Evolutionary conservation across 441 rosid genomes (phyloP).

Genomic region (Adansonia madagascariensis): DNA sequence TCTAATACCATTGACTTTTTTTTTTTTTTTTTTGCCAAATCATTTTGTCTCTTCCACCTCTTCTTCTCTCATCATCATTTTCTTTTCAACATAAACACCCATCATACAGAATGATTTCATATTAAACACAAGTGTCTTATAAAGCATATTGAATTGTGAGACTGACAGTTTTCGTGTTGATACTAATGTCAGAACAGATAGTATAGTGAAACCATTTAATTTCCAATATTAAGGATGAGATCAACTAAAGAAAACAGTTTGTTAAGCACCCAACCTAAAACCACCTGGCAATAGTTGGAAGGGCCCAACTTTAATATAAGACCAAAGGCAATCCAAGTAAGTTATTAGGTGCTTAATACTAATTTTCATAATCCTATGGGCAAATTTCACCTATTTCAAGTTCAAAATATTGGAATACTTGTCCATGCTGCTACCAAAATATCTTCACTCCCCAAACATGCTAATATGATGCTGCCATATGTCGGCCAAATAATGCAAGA

Average conservation of each 20-base stretch:
- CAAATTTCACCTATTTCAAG: constrained; percentile 1
- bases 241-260: not conserved
- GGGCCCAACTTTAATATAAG: no score
- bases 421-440: not conserved
- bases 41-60: not conserved
- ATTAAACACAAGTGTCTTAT: constrained; percentile 1
- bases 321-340: not conserved
- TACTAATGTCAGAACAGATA: not conserved
- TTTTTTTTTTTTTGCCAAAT: not conserved
- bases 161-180: not conserved
- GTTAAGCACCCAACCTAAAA: no score
- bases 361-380: not conserved
- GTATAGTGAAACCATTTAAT: constrained; percentile 4
- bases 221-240: not conserved
- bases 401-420: not conserved
- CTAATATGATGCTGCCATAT: constrained; percentile 11
- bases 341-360: not conserved
- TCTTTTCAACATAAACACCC: constrained; percentile 14
- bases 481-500: constrained; percentile 19
- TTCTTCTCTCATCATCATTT: not conserved
- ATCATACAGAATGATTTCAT: constrained; percentile 11
- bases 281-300: no score
- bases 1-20: not conserved
- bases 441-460: not conserved
- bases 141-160: constrained; percentile 9